These are phyloP conservation scores for Volvox carteri DNA, from an alignment of 163 green algal genomes.

Conservation along the genomic window DNA sequence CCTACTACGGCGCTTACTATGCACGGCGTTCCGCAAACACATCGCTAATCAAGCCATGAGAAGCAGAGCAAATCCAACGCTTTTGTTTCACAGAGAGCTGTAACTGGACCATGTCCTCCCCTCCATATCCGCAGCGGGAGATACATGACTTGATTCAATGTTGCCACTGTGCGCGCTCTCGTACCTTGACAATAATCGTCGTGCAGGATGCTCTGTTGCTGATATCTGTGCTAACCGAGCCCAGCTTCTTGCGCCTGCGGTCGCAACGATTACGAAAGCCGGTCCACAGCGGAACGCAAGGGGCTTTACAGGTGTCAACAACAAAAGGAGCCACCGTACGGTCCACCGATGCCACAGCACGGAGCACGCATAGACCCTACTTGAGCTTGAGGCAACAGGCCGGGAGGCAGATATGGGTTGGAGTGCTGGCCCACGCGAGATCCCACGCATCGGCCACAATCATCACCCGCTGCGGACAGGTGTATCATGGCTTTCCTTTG, in stretches of 20 bases:
- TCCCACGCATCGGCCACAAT: no score
- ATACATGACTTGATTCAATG: not conserved
- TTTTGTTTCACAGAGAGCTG: not conserved
- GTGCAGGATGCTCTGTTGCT: constrained; percentile 64
- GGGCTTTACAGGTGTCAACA: not conserved
- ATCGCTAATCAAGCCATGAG: not conserved
- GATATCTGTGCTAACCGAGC: constrained; percentile 66
- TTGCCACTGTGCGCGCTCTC: not conserved
- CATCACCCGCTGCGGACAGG: no score
- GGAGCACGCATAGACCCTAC: not conserved
- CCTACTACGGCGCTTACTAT: not conserved
- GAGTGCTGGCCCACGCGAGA: not conserved
- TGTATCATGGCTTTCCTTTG: no score
- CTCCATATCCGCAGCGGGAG: not conserved
- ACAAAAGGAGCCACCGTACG: not conserved
- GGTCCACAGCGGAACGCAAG: not conserved
- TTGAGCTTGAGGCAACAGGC: not conserved
- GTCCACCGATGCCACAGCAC: not conserved
- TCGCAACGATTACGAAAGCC: not conserved
- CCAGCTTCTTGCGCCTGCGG: constrained; percentile 66
- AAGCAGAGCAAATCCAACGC: not conserved
- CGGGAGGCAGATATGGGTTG: not conserved
- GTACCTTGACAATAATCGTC: constrained; percentile 72
- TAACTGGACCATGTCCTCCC: not conserved
- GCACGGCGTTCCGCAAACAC: not conserved